These are phyloP conservation scores for Hygrophila difformis DNA, from an alignment of 257 asterid genomes.

Conservation along the genomic window DNA sequence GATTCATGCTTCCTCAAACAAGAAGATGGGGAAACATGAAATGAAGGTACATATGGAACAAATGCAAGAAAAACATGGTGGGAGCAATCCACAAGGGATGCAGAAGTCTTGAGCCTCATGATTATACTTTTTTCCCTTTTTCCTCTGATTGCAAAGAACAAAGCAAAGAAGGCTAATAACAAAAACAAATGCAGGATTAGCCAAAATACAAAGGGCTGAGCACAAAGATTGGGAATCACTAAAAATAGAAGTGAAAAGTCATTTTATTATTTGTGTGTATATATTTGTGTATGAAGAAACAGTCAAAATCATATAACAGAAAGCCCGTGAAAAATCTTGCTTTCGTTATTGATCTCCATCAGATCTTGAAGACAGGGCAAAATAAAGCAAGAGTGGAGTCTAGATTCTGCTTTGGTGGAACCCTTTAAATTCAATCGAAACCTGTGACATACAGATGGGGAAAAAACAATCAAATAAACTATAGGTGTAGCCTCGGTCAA, in stretches of 20 bases:
- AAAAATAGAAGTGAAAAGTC: conserved; percentile 15
- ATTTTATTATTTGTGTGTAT: no score
- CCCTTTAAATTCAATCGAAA: conserved; percentile 28
- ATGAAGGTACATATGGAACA: conserved; percentile 14
- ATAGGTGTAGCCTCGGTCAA: not conserved
- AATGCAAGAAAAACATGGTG: conserved; percentile 24
- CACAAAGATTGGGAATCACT: conserved; percentile 18
- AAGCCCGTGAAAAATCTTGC: conserved; percentile 37
- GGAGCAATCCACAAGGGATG: conserved; percentile 29
- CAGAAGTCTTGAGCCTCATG: conserved; percentile 37
- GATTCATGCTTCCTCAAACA: conserved; percentile 13
- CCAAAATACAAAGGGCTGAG: conserved; percentile 15
- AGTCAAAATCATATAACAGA: conserved; percentile 33
- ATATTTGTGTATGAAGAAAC: conserved; percentile 11
- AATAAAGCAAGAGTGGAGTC: conserved; percentile 7
- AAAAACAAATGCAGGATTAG: conserved; percentile 4
- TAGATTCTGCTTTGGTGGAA: conserved; percentile 22
- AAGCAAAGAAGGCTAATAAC: conserved; percentile 11
- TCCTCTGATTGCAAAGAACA: conserved; percentile 19
- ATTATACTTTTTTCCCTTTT: not conserved
- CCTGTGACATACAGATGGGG: conserved; percentile 42
- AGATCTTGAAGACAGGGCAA: conserved; percentile 18
- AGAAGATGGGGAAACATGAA: conserved; percentile 13
- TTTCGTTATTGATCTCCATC: conserved; percentile 15
- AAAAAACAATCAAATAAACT: conserved; percentile 9